Conservation (phyloP, 2,329 filamentous ascomycete species). For the Aspergillus neotritici region DNA sequence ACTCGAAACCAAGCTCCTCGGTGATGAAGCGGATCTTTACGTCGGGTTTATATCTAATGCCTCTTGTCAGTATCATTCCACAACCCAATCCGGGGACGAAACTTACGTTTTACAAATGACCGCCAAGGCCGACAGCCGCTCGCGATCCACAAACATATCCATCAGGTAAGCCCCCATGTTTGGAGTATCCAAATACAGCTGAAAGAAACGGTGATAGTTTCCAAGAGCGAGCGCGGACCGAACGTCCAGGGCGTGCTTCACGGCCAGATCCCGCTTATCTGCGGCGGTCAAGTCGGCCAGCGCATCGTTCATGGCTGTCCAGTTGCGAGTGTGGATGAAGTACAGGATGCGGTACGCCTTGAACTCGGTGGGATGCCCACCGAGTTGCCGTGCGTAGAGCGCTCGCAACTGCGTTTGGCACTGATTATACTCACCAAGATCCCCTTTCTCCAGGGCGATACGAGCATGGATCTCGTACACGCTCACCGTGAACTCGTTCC, state of each 20-base stretch:
- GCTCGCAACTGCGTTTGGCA: conserved; percentile 96
- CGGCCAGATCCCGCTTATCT: conserved; percentile 80
- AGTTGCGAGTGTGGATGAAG: conserved; percentile 98
- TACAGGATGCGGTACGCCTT: conserved; percentile 99
- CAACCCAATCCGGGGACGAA: conserved; percentile 19
- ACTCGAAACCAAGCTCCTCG: conserved; percentile 93
- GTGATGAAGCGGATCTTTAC: conserved; percentile 87
- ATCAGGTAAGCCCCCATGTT: conserved; percentile 98
- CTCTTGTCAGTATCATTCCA: conserved; percentile 43
- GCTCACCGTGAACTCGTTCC: conserved; percentile 90
- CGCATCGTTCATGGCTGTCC: conserved; percentile 94
- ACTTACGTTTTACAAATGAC: conserved; percentile 92
- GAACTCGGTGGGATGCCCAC: conserved; percentile 89
- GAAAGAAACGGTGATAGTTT: conserved; percentile 98
- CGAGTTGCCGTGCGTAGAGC: conserved; percentile 79
- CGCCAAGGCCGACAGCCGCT: conserved; percentile 83
- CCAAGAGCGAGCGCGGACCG: conserved; percentile 86
- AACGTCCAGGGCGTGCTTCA: conserved; percentile 87
- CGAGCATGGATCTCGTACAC: conserved; percentile 97
- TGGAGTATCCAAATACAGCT: conserved; percentile 85
- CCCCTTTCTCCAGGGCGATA: conserved; percentile 95
- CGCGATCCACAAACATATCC: conserved; percentile 97
- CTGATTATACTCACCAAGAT: conserved; percentile 99
- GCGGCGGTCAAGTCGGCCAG: conserved; percentile 96
- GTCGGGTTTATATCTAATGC: conserved; percentile 77